A percentile compares a stretch with the other conserved stretches of the same genome.
phyloP scores from a whole-genome alignment of 495 filamentous ascomycete species.

The Aspergillus conjunctus region DNA sequence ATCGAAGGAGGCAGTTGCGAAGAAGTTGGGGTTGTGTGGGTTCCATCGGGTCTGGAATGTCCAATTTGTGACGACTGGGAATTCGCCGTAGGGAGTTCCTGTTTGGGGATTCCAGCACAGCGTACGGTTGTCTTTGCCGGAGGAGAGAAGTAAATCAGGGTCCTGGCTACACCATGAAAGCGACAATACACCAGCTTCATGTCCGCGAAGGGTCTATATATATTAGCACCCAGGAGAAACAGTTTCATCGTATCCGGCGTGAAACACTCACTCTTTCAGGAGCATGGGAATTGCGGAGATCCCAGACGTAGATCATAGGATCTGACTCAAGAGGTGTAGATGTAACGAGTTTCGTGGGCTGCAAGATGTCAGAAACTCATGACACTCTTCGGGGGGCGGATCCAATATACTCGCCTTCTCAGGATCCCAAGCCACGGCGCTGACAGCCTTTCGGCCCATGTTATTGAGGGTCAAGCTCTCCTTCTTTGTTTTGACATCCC shows the following conservation, averaged over 20 bases:
- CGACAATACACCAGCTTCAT: constrained; percentile 90
- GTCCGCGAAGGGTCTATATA: constrained; percentile 70
- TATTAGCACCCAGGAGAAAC: background rate
- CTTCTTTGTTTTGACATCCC: constrained; percentile 97
- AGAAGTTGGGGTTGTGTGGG: constrained; percentile 84
- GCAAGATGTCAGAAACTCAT: constrained; percentile 18
- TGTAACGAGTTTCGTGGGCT: constrained; percentile 88
- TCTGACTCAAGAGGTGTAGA: constrained; percentile 90
- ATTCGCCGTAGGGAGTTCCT: constrained; percentile 83
- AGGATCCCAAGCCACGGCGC: constrained; percentile 95
- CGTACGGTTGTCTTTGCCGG: constrained; percentile 94
- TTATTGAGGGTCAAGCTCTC: constrained; percentile 95
- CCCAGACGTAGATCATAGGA: constrained; percentile 89
- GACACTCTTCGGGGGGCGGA: background rate
- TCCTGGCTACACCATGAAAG: constrained; percentile 96
- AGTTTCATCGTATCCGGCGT: background rate
- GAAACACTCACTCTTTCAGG: constrained; percentile 67
- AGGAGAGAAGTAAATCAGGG: constrained; percentile 85
- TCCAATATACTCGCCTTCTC: constrained; percentile 56
- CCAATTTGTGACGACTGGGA: constrained; percentile 97
- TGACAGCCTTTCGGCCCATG: constrained; percentile 85
- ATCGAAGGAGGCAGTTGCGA: constrained; percentile 95
- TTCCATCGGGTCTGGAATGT: constrained; percentile 96
- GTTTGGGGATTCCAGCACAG: constrained; percentile 96
- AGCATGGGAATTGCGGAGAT: constrained; percentile 92